These are phyloP conservation scores for Debaryomycetaceae sp. DNA, from an alignment of 1,139 yeast genomes.

Conservation along the genomic window DNA sequence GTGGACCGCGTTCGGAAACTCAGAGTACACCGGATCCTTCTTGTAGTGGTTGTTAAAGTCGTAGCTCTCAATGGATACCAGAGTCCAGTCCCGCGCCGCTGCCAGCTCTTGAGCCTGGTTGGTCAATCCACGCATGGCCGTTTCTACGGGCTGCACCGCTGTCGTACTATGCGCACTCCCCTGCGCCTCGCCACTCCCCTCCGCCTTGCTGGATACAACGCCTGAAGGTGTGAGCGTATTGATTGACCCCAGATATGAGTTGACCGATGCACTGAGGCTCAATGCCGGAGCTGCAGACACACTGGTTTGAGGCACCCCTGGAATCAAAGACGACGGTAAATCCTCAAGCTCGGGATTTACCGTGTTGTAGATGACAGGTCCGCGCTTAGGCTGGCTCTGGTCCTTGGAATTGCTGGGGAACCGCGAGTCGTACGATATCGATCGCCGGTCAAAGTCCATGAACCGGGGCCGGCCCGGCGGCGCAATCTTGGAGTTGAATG, in stretches of 20 bases:
- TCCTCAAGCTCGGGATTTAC: slow-evolving; percentile 31
- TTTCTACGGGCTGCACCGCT: neutral
- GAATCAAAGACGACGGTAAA: slow-evolving; percentile 29
- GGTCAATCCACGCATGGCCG: neutral
- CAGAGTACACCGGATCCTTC: slow-evolving; percentile 27
- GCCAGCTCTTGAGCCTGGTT: neutral
- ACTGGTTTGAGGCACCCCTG: slow-evolving; percentile 10
- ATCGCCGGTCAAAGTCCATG: slow-evolving; percentile 22
- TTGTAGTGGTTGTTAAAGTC: slow-evolving; percentile 35
- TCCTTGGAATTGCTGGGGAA: slow-evolving; percentile 16
- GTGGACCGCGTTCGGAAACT: slow-evolving; percentile 34
- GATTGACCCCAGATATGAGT: slow-evolving; percentile 11
- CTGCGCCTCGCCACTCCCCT: neutral
- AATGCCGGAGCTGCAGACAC: slow-evolving; percentile 7
- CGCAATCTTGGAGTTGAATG: slow-evolving; percentile 34
- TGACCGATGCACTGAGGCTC: slow-evolving; percentile 5
- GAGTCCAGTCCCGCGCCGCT: neutral
- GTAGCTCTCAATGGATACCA: slow-evolving; percentile 5
- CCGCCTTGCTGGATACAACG: neutral
- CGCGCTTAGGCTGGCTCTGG: slow-evolving; percentile 5
- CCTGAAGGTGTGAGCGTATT: slow-evolving; percentile 10
- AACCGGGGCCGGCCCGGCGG: slow-evolving; percentile 28
- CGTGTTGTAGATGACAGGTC: slow-evolving; percentile 20
- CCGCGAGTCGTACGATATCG: slow-evolving; percentile 36
- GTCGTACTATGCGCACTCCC: neutral